Base-by-base conservation (phyloP, 495 filamentous ascomycete species). In the Letharia lupina region DNA sequence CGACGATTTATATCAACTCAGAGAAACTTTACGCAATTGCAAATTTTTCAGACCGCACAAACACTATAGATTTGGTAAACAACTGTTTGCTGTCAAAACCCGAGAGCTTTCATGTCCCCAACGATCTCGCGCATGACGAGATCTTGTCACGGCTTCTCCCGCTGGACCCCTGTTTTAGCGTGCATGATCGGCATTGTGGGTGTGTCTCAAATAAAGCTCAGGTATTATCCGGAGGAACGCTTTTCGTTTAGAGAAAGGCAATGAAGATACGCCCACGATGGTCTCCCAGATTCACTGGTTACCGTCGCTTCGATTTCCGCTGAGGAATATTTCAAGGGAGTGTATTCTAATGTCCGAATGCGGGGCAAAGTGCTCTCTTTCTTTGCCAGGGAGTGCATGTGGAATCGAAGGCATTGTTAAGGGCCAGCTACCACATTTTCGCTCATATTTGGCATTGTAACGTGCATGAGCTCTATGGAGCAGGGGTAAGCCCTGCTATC, bases 161-260 rank as follows among this genome's bases (percentile, higher is more conserved):
- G 63, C 52, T 41, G 63, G 33, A 47, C 48, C 33, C 54, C 28
- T 57, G 31, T 37, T 37, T 57, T 57, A 57, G 54, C 33, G 54
- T 57, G 33, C 15, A 37, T 31, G 48, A 8, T 31, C 23, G 9
- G 9, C 15, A 4, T 52, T 28, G 5, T 18, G 4, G 15, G 2
- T 1, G 3, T 9, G n/a, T 28, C 48, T 52, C n/a, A 31, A 16
- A 13, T 47, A 20, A 47, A 47, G 15, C 1, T 4, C 37, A 39
- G 37, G 4, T 4, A 37, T n/a, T 23, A 50, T 50, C 9, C 11
- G 7, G 4, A 31, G 10, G 9, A 31, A 28, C 13, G 48, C 1
- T 28, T 13, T 13, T 13, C 11, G 9, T 15, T 15, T 3, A 28
- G 28, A 9, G 9, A 3, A 52, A 52, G 28, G 12, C 12, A 31